Evolutionary conservation across 1,284 basidiomycete species (phyloP).

Genomic region (Irpex sp.): DNA sequence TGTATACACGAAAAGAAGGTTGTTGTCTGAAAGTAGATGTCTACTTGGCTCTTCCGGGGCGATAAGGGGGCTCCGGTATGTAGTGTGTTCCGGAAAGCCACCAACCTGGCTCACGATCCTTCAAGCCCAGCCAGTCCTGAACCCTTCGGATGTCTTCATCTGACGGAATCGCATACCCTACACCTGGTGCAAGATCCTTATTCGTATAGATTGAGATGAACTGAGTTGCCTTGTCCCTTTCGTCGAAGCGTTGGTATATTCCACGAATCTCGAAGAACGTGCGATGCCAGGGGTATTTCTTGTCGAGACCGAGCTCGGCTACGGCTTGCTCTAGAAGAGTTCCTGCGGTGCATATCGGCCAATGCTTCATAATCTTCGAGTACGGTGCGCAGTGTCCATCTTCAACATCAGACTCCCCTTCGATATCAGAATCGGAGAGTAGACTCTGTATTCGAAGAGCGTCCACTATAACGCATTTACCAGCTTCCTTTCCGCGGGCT

Average conservation of each 20-base stretch:
- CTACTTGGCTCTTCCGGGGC: too few species aligned
- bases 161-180: not conserved
- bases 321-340: not conserved
- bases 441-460: too few species aligned
- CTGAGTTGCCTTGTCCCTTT: not conserved
- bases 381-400: too few species aligned
- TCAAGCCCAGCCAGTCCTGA: not conserved
- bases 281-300: not conserved
- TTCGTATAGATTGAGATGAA: not conserved
- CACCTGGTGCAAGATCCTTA: not conserved
- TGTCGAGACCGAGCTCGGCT: not conserved
- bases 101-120: not conserved
- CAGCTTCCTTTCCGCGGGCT: not conserved
- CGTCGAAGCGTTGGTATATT: not conserved
- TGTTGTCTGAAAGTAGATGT: too few species aligned
- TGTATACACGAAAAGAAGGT: too few species aligned
- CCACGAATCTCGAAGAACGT: not conserved
- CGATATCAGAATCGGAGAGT: too few species aligned
- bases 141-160: not conserved
- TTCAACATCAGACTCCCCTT: too few species aligned
- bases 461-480: too few species aligned
- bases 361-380: too few species aligned
- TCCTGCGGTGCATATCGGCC: too few species aligned
- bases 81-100: not conserved
- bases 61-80: too few species aligned